Evolutionary conservation across 1,139 yeast species (phyloP), one percentile per base, ranked within the genome.

Genomic region (Candida sanyaensis): DNA sequence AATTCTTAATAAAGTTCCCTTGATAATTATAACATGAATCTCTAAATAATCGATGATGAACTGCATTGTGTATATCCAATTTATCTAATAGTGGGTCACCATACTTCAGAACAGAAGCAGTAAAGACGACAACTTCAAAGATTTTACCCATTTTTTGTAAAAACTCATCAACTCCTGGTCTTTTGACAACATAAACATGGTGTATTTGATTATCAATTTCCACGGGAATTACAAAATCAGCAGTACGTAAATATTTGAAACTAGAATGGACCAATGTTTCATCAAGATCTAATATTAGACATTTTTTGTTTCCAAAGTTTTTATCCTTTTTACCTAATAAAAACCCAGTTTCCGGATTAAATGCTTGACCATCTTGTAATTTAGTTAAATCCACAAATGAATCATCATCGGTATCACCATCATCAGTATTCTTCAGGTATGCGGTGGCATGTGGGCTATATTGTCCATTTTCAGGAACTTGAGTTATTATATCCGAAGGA

Each of bases 161-260:
- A 62, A 95, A 93, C 63, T 89, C 96, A 66, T 93, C 99, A 44
- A 95, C 99, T 0, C 99, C 99, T 0, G 99, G 99, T 59, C 99
- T 81, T 64, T 95, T 93, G 50, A 92, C 90, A 30, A 93, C 99
- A 65, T 91, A 93, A 42, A 93, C 99, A 62, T 90, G 95, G 66
- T 95, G 98, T 30, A 86, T 78, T 65, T 88, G 95, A 59, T 86
- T 86, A 61, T 93, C 97, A 54, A 93, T 93, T 66, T 75, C 80
- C 42, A 76, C 81, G 8, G 97, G 96, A 46, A 95, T 89, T 43
- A 95, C 96, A 69, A 93, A 93, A 68, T 93, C 99, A 1, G 97
- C 97, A 39, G 91, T 88, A 52, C 95, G 81, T 52, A 93, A 79
- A 65, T 86, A 90, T 67, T 93, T 92, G 75, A 93, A 93, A 6